Conservation (phyloP, 1,284 basidiomycete genomes). For the Cystobasidium slooffiae region DNA sequence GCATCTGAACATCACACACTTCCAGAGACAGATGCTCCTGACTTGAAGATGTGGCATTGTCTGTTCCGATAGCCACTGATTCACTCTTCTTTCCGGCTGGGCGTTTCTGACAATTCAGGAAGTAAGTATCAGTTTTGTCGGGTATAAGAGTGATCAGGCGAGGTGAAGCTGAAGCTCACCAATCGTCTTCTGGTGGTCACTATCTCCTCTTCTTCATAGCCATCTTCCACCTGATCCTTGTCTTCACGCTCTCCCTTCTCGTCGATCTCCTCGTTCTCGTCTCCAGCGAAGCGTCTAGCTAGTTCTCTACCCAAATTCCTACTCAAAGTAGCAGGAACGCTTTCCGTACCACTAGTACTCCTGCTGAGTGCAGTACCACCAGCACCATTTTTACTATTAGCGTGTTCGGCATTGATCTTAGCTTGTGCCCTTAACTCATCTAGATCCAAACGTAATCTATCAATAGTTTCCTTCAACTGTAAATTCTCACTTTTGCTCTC, state of each 20-base stretch:
- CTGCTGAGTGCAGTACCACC: not conserved
- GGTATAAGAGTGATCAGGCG: not conserved
- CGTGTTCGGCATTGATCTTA: constrained; percentile 56
- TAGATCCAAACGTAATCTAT: constrained; percentile 84
- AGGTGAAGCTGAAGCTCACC: constrained; percentile 49
- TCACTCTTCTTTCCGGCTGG: not conserved
- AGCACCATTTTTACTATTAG: constrained; percentile 24
- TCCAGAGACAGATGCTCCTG: constrained; percentile 52
- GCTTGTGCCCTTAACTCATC: constrained; percentile 73
- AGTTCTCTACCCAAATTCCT: constrained; percentile 82
- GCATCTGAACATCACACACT: constrained; percentile 63
- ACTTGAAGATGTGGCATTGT: not conserved
- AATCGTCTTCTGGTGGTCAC: constrained; percentile 57
- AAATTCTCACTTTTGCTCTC: constrained; percentile 90
- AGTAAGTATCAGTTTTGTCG: not conserved
- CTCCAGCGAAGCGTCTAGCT: constrained; percentile 63
- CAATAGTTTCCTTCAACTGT: constrained; percentile 75
- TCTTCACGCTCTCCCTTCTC: constrained; percentile 52
- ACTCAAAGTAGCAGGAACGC: constrained; percentile 68
- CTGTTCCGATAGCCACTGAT: not conserved
- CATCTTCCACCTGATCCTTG: constrained; percentile 57
- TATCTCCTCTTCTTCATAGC: constrained; percentile 57
- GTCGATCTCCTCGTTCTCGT: constrained; percentile 51
- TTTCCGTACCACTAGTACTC: constrained; percentile 57
- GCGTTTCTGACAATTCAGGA: constrained; percentile 13